These are phyloP conservation scores for Pythium vanterpoolii DNA, from an alignment of 352 stramenopile genomes.

Conservation along the genomic window DNA sequence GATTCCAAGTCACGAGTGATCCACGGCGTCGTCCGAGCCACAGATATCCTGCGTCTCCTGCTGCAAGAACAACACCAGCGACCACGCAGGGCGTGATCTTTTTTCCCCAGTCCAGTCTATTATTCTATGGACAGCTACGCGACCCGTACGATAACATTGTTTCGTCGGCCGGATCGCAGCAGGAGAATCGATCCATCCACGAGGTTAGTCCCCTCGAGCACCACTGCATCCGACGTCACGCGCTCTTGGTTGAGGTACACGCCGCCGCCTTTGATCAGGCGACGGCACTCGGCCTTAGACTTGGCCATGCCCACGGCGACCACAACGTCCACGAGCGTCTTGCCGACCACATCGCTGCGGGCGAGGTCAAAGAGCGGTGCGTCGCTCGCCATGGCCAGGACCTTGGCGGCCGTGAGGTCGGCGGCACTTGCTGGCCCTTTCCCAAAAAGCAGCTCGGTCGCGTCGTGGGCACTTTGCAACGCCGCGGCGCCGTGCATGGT, in stretches of 20 bases:
- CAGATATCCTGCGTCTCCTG: slow-evolving; percentile 49
- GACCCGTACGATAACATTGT: slow-evolving; percentile 75
- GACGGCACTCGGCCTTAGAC: slow-evolving; percentile 94
- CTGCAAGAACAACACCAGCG: slow-evolving; percentile 45
- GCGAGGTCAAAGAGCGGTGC: slow-evolving; percentile 39
- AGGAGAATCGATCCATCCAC: slow-evolving; percentile 67
- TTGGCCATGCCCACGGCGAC: slow-evolving; percentile 83
- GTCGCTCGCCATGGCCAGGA: slow-evolving; percentile 69
- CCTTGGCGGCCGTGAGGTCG: slow-evolving; percentile 58
- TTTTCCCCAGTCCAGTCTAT: slow-evolving; percentile 7
- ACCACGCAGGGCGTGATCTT: slow-evolving; percentile 10
- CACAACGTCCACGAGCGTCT: slow-evolving; percentile 90
- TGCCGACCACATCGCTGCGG: slow-evolving; percentile 56
- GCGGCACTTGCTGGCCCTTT: slow-evolving; percentile 36
- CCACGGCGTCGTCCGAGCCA: slow-evolving; percentile 39
- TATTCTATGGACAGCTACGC: slow-evolving; percentile 17
- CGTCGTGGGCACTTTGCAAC: slow-evolving; percentile 49
- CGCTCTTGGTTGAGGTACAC: slow-evolving; percentile 93
- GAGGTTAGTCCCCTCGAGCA: slow-evolving; percentile 38
- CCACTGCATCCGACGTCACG: slow-evolving; percentile 44
- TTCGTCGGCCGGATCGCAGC: slow-evolving; percentile 67
- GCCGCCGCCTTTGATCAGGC: slow-evolving; percentile 95
- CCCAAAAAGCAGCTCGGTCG: slow-evolving; percentile 68
- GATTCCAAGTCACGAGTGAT: slow-evolving; percentile 6
- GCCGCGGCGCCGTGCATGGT: slow-evolving; percentile 93